Base-by-base conservation (phyloP, 2,329 filamentous ascomycete species). In the Metarhizium humberi region DNA sequence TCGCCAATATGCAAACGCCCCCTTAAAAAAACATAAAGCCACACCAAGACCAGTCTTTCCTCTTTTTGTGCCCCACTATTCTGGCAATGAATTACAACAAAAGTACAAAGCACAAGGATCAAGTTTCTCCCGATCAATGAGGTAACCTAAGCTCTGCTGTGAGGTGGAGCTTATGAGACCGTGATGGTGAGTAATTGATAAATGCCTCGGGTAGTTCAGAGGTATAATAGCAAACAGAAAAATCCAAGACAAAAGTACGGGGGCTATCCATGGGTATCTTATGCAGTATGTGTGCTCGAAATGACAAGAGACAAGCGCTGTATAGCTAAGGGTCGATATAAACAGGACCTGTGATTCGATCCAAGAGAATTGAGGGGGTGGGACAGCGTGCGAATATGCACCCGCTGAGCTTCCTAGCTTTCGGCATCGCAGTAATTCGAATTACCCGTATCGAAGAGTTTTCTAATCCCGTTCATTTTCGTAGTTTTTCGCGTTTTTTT, bases 221-320 rank as follows among this genome's bases (percentile, higher is more conserved):
- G 20, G 34, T 16, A 25, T 36, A 46, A 32, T 14, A 11, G 10
- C 6, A 13, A 30, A 25, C 25, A 25, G 25, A 25, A 25, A 25
- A 25, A 25, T 25, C 25, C 48, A 42, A 38, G 36, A 32, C 20
- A n/a, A 34, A 48, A 52, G 43, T 14, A 25, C 25, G 25, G 25
- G n/a, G 38, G 25, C 34, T n/a, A 20, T 47, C 29, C 40, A 51
- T 56, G 59, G 61, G 59, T 62, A 63, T 63, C 60, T 60, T 59
- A 58, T 61, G 56, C 59, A 56, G 49, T 58, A 55, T 57, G 60
- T 56, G 53, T 60, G 55, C 57, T 55, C 34, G 55, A 56, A 42
- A 48, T 11, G 10, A 25, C 16, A 32, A 16, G 46, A 25, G 46
- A 51, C 50, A n/a, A 36, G 42, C 34, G 36, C 1, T 40, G 38